Evolutionary conservation across 148 eudicot species (phyloP), one percentile per base, ranked within the genome.

Genomic region (Tetragonia tetragonoides): DNA sequence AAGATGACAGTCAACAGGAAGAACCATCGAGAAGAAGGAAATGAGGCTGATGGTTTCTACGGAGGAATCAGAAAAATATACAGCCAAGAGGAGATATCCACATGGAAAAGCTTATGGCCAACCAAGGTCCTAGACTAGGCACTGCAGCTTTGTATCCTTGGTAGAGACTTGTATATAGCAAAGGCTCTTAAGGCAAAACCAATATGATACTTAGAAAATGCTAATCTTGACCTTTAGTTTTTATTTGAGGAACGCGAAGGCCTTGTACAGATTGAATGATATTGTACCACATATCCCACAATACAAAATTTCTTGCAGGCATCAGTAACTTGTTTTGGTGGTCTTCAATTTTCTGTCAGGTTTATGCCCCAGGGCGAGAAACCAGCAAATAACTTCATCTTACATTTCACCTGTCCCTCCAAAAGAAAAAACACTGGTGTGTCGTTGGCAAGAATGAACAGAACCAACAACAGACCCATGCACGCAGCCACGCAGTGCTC

Each of bases 51-150:
- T 74, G 96, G 97, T 2, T 95, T 91, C 79, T 95, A 92, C 71
- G 99, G 94, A 72, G 99, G 99, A 69, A 92, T 92, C 83, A 87
- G 93, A 80, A 95, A 91, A 83, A 66, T 95, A 56, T 77, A 80
- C 81, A 23, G 79, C 14, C 77, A 87, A 38, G 77, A 89, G 4
- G 97, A 92, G 82, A 91, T 95, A 57, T 83, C 86, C 15, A 80
- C 70, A 46, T 95, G 99, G 99, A 84, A 83, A 83, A 75, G 88
- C 73, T 75, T 95, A 38, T 88, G 92, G 93, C 92, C 97, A 51
- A 77, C 78, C 14, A 83, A 82, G 64, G 82, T 84, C 61, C 73
- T 89, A 80, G 86, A 85, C 80, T 88, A 90, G 7, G 14, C 9
- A 44, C 9, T 44, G 34, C 20, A 23, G n/a, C 69, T 34, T 72